Conservation (phyloP, 2,329 filamentous ascomycete genomes). For the Colletotrichum sp. region DNA sequence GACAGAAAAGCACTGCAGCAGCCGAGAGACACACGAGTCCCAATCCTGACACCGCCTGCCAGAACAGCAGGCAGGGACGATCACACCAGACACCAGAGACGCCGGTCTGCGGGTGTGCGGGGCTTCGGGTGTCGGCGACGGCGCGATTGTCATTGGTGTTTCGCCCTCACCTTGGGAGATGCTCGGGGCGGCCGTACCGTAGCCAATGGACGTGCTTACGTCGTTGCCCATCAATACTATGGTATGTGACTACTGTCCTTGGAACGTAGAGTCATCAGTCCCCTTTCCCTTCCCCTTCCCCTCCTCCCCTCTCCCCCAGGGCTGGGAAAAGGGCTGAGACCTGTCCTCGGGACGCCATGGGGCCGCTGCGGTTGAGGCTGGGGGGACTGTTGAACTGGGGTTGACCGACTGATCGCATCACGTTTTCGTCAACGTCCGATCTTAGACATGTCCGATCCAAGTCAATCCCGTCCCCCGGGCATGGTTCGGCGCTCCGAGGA, state of each 20-base stretch:
- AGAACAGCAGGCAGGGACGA: neutral
- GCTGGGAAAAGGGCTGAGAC: neutral
- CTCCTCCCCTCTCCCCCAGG: neutral
- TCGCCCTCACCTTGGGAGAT: neutral
- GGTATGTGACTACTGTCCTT: neutral
- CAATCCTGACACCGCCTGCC: neutral
- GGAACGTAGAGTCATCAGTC: neutral
- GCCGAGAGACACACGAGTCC: neutral
- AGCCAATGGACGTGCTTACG: conserved; percentile 1
- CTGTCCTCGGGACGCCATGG: neutral
- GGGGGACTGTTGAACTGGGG: neutral
- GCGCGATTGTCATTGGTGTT: conserved; percentile 11
- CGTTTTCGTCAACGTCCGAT: conserved; percentile 4
- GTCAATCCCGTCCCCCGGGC: neutral
- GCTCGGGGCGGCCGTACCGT: conserved; percentile 4
- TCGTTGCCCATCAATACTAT: neutral
- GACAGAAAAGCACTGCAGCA: neutral
- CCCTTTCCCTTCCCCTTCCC: neutral
- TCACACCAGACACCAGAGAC: neutral
- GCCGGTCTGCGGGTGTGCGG: neutral
- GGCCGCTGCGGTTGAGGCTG: neutral
- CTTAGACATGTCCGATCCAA: neutral
- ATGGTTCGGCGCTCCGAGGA: neutral
- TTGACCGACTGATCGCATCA: neutral
- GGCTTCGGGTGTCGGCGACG: conserved; percentile 6